Evolutionary conservation across 768 basidiomycete species (phyloP).

Genomic region (Rhizopogon vulgaris): DNA sequence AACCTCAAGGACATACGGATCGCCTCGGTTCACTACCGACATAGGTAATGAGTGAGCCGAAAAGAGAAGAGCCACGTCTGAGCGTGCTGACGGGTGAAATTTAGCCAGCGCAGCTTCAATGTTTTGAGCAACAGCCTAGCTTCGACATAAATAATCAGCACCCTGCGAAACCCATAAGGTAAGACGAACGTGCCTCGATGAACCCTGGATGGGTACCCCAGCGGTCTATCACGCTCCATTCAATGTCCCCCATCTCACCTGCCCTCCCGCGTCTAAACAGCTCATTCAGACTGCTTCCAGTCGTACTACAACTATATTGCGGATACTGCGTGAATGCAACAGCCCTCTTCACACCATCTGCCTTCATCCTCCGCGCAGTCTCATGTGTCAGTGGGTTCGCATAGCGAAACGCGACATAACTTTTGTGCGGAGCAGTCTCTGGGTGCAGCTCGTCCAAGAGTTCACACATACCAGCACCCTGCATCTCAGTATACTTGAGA

Average conservation of each 20-base stretch:
- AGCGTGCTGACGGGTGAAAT: slow-evolving; percentile 66
- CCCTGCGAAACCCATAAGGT: not conserved
- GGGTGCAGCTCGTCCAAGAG: slow-evolving; percentile 95
- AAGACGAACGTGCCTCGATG: slow-evolving; percentile 64
- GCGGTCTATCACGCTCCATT: slow-evolving; percentile 97
- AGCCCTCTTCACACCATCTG: slow-evolving; percentile 87
- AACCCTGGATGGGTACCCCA: slow-evolving; percentile 97
- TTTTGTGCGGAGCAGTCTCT: slow-evolving; percentile 88
- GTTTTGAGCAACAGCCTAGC: slow-evolving; percentile 84
- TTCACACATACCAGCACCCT: slow-evolving; percentile 85
- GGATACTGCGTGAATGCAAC: slow-evolving; percentile 98
- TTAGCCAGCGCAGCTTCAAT: slow-evolving; percentile 76
- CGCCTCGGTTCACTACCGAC: slow-evolving; percentile 97
- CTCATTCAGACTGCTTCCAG: slow-evolving; percentile 95
- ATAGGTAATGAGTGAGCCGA: slow-evolving; percentile 97
- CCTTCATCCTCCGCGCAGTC: slow-evolving; percentile 76
- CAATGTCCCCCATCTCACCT: slow-evolving; percentile 60
- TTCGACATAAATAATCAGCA: slow-evolving; percentile 2
- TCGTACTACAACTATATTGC: slow-evolving; percentile 97
- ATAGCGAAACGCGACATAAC: slow-evolving; percentile 95
- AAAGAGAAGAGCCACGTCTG: slow-evolving; percentile 81
- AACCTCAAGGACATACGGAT: slow-evolving; percentile 95
- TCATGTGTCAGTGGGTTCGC: slow-evolving; percentile 83
- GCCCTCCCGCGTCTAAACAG: slow-evolving; percentile 61
- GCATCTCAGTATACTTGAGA: slow-evolving; percentile 78